Evolutionary conservation across 441 rosid genomes (phyloP).

Genomic region (Gossypium schwendimanii): DNA sequence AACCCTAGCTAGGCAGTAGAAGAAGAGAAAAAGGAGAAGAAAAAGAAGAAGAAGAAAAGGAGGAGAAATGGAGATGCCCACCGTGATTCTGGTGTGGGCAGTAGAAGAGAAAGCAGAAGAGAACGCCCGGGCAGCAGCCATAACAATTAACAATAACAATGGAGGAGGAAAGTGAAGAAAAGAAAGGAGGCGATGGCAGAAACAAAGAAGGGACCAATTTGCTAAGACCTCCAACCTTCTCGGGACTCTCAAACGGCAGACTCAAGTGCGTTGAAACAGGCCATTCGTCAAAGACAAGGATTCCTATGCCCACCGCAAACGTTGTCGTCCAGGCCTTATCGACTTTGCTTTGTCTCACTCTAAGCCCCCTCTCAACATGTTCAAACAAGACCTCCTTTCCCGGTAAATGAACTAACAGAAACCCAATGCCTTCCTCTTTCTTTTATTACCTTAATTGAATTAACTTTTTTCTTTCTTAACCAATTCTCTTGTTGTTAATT

Average conservation of each 20-base stretch:
- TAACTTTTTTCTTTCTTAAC: neutral
- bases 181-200: conserved; percentile 19
- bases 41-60: no score
- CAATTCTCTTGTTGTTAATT: neutral
- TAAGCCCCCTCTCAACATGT: conserved; percentile 79
- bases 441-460: conserved; percentile 11
- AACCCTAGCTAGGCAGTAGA: no score
- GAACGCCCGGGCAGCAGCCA: neutral
- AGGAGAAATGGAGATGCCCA: no score
- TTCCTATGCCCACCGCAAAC: conserved; percentile 62
- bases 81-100: no score
- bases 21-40: no score
- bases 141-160: conserved; percentile 12
- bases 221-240: conserved; percentile 58
- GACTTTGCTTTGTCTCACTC: conserved; percentile 57
- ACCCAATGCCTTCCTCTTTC: neutral
- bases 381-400: conserved; percentile 66
- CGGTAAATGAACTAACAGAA: conserved; percentile 35
- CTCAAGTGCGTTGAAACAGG: conserved; percentile 85
- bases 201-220: conserved; percentile 57
- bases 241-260: conserved; percentile 60
- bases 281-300: conserved; percentile 66
- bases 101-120: neutral
- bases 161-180: conserved; percentile 32
- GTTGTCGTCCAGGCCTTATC: conserved; percentile 84